Conservation (phyloP, 1,284 basidiomycete genomes). For the Apiotrichum porosum region DNA sequence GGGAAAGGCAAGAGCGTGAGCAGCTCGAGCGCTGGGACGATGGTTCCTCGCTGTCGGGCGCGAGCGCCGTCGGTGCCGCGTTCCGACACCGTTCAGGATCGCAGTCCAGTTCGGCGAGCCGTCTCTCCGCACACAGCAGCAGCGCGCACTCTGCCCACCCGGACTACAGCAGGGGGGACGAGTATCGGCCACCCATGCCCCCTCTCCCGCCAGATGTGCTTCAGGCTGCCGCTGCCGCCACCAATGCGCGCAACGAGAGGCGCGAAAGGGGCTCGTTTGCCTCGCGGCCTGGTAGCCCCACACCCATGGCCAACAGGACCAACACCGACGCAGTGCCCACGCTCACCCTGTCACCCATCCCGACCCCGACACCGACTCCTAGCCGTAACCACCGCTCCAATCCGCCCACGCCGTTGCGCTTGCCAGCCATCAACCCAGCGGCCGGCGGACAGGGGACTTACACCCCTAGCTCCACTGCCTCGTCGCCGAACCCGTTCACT, state of each 20-base stretch:
- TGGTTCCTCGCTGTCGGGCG: not conserved
- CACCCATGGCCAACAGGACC: not conserved
- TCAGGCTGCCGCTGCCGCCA: slow-evolving; percentile 6
- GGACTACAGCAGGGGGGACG: not conserved
- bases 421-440: not conserved
- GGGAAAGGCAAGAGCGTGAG: slow-evolving; percentile 2
- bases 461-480: no score
- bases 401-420: not conserved
- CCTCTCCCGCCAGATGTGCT: slow-evolving; percentile 1
- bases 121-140: not conserved
- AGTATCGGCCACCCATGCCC: not conserved
- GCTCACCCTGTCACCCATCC: no score
- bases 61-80: not conserved
- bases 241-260: slow-evolving; percentile 1
- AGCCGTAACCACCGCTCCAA: not conserved
- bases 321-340: no score
- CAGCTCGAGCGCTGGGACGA: slow-evolving; percentile 1
- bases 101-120: not conserved
- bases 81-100: no score
- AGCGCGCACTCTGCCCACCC: not conserved
- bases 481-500: no score
- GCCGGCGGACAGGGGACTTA: not conserved
- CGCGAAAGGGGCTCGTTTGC: not conserved
- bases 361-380: not conserved
- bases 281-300: not conserved